phyloP scores from a whole-genome alignment of 306 rosid species.

The Delonix regia region DNA sequence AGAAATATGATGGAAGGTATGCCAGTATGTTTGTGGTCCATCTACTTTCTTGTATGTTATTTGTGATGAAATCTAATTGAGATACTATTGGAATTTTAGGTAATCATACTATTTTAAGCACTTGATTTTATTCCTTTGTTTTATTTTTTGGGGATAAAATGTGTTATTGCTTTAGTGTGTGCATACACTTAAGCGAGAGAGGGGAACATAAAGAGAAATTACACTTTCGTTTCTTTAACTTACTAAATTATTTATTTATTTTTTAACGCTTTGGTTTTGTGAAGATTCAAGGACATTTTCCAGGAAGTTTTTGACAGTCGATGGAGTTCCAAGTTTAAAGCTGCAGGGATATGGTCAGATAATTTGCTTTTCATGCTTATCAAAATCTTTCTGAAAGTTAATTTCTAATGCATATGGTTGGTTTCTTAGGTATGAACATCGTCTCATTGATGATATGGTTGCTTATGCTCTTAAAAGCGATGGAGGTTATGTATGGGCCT shows the following conservation, averaged over 20 bases:
- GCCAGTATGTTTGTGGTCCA: constrained; percentile 28
- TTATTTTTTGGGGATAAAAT: neutral
- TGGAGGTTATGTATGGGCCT: constrained; percentile 99
- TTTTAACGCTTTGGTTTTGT: constrained; percentile 35
- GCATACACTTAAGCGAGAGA: neutral
- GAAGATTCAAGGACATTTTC: constrained; percentile 97
- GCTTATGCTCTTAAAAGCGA: constrained; percentile 96
- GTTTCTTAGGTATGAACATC: constrained; percentile 89
- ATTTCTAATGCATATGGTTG: constrained; percentile 33
- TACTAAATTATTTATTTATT: too few species aligned
- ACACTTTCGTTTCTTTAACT: neutral
- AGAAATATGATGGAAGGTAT: constrained; percentile 98
- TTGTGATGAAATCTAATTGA: constrained; percentile 10
- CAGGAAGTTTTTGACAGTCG: constrained; percentile 83
- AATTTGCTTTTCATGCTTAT: constrained; percentile 31
- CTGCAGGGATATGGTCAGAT: constrained; percentile 90
- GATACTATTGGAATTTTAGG: constrained; percentile 13
- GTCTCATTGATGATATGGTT: constrained; percentile 99
- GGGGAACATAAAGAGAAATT: neutral
- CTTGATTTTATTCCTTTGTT: neutral
- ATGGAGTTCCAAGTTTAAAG: constrained; percentile 89
- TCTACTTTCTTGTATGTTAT: constrained; percentile 8
- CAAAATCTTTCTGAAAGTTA: neutral
- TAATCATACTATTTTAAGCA: constrained; percentile 21
- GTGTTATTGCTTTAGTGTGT: neutral